These are phyloP conservation scores for Ramularia endophylla DNA, from an alignment of 2,329 filamentous ascomycete species.

Conservation along the genomic window DNA sequence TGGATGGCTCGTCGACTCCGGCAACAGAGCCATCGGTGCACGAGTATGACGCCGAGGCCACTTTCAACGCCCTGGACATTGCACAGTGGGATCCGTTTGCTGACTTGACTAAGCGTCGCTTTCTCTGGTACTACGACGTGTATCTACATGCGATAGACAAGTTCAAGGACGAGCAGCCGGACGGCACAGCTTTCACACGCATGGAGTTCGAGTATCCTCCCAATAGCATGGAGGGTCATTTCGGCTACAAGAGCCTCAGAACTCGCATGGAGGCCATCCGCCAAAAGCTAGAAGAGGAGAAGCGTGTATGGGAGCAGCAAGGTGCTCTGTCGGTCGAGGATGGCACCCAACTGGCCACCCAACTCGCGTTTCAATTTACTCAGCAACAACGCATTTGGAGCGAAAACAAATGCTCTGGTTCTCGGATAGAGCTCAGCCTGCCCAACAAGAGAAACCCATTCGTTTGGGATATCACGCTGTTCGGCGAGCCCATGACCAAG, in stretches of 20 bases:
- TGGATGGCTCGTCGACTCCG: conserved; percentile 9
- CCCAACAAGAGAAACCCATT: conserved; percentile 74
- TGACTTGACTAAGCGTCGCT: conserved; percentile 83
- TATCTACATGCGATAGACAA: conserved; percentile 68
- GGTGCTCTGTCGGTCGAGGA: conserved; percentile 58
- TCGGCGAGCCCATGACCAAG: conserved; percentile 87
- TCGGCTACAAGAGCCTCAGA: conserved; percentile 71
- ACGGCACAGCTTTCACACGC: conserved; percentile 57
- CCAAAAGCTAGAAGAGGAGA: conserved; percentile 65
- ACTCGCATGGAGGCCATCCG: conserved; percentile 64
- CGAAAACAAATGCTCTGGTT: conserved; percentile 51
- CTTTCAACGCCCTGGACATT: conserved; percentile 22
- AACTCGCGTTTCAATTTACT: conserved; percentile 76
- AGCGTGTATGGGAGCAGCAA: conserved; percentile 62
- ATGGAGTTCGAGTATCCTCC: conserved; percentile 80
- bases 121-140: conserved; percentile 92
- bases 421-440: conserved; percentile 69
- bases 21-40: conserved; percentile 20
- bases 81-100: conserved; percentile 77
- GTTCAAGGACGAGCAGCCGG: conserved; percentile 54
- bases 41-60: conserved; percentile 38
- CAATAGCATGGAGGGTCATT: conserved; percentile 82
- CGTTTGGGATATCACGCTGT: conserved; percentile 81
- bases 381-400: conserved; percentile 74
- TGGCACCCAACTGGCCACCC: conserved; percentile 71